Conservation (phyloP, 2,329 filamentous ascomycete genomes). For the Aspergillus intermedius region DNA sequence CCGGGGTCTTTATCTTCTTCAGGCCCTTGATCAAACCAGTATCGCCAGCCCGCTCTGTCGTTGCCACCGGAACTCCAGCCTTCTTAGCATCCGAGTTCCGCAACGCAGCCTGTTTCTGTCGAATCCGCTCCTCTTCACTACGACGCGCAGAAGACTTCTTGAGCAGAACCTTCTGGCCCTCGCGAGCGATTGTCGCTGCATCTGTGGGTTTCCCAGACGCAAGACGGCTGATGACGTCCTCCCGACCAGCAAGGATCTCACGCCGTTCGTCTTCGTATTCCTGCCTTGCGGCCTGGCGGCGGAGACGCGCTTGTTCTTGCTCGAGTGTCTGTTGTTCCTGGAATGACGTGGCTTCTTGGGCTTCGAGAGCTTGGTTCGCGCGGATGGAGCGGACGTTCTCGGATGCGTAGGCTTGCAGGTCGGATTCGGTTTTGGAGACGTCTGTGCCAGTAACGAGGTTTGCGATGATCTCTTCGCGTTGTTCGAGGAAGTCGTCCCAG, state of each 20-base stretch:
- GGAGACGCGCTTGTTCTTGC: constrained; percentile 57
- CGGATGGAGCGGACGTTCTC: constrained; percentile 58
- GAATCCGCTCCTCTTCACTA: constrained; percentile 46
- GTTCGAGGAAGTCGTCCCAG: constrained; percentile 92
- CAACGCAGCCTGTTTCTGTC: constrained; percentile 39
- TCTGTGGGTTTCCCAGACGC: constrained; percentile 55
- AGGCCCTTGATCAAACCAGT: constrained; percentile 67
- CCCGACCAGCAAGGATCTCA: constrained; percentile 56
- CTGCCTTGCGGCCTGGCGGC: constrained; percentile 56
- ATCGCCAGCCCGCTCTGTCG: constrained; percentile 16
- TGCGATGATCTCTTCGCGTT: constrained; percentile 83
- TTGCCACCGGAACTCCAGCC: constrained; percentile 10
- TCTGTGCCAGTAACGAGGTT: constrained; percentile 72
- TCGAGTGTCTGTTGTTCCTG: constrained; percentile 50
- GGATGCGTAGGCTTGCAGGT: constrained; percentile 64
- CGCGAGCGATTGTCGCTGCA: constrained; percentile 49
- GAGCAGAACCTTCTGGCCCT: constrained; percentile 55
- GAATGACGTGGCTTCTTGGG: constrained; percentile 43
- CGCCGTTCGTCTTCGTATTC: constrained; percentile 66
- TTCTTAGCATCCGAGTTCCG: constrained; percentile 28
- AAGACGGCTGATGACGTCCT: constrained; percentile 65
- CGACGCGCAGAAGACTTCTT: constrained; percentile 64
- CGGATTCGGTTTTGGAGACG: constrained; percentile 55
- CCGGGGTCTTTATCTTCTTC: constrained; percentile 56
- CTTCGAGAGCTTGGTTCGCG: constrained; percentile 44